A percentile compares a stretch with the other conserved stretches of the same genome.
Evolutionary conservation across 1,139 yeast species (phyloP).

Genomic region (Sugiyamaella castrensis): DNA sequence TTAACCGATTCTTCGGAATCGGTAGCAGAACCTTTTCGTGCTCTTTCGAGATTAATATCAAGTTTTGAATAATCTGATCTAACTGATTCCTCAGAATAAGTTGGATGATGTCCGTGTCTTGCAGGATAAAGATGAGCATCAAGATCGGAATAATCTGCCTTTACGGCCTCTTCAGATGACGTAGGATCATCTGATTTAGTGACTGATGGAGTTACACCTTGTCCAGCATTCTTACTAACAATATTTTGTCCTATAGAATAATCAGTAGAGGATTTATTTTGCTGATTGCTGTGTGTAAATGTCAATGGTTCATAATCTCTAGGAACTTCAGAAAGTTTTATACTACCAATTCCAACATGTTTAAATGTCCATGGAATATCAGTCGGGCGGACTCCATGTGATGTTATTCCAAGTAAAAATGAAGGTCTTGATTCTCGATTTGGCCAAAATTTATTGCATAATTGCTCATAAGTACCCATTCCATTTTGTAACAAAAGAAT

Average conservation of each 20-base stretch:
- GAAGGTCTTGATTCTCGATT: constrained; percentile 46
- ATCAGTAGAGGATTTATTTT: not conserved
- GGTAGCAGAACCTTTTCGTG: constrained; percentile 14
- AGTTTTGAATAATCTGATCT: constrained; percentile 16
- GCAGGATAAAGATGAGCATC: constrained; percentile 3
- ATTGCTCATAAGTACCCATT: constrained; percentile 59
- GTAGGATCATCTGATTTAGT: constrained; percentile 11
- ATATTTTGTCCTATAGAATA: constrained; percentile 1
- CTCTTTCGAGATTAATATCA: constrained; percentile 19
- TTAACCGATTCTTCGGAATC: constrained; percentile 25
- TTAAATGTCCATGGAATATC: constrained; percentile 39
- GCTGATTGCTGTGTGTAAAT: not conserved
- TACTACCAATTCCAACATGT: constrained; percentile 66
- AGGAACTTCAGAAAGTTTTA: constrained; percentile 43
- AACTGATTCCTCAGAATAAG: constrained; percentile 23
- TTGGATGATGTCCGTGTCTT: constrained; percentile 12
- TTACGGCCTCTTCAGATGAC: constrained; percentile 22
- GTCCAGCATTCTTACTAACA: constrained; percentile 6
- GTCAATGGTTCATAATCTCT: constrained; percentile 1
- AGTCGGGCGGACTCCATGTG: constrained; percentile 70
- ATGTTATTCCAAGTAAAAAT: constrained; percentile 68
- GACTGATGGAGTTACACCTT: constrained; percentile 6
- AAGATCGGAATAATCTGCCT: constrained; percentile 18
- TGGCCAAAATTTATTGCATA: constrained; percentile 58
- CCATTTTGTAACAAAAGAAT: constrained; percentile 77